Base-by-base conservation (phyloP, 2,329 filamentous ascomycete species). In the Xylariaceae sp. region DNA sequence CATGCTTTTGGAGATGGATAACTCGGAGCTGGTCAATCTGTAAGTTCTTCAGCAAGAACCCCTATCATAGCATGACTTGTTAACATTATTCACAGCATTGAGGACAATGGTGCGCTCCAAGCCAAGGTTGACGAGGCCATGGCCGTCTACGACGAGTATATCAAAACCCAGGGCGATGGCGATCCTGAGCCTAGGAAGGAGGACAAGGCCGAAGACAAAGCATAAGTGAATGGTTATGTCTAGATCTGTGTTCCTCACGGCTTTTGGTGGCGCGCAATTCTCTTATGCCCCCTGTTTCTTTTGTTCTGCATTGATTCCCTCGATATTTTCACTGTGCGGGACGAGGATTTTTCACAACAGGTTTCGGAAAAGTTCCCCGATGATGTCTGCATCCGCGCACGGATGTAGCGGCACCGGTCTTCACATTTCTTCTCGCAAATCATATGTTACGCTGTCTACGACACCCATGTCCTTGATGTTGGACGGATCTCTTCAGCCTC, bases 1-100 rank as follows among this genome's bases (percentile, higher is more conserved):
- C 79, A 99, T 99, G 95, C 89, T 99, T 70, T 80, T 99, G 70
- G 95, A 99, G 85, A 99, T 99, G 95, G 95, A 98, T 71, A 98
- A 98, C 79, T 75, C 83, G 55, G 95, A 99, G 81, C 82, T 99
- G 69, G 84, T 99, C 73, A 91, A 90, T 79, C 85, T 99, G 91
- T 96, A 89, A 90, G 93, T 90, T 37, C 12, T 12, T 16, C 32
- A 37, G 63, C 21, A 6, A 2, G 7, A 48, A 12, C 10, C 37
- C 9, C 4, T 29, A 10, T n/a, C 47, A 9, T 1, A 4, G 18
- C 16, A 23, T 40, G 20, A 21, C 5, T 44, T 53, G 47, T 56
- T 64, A 55, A 71, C 19, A 7, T 18, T 21, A 44, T 67, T 77
- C 61, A 75, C 66, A 96, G 93, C 63, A 91, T 96, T 66, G 90